A percentile compares a stretch with the other conserved stretches of the same genome.
Evolutionary conservation across 148 eudicot species (phyloP).

Genomic region (Oxyria digyna): DNA sequence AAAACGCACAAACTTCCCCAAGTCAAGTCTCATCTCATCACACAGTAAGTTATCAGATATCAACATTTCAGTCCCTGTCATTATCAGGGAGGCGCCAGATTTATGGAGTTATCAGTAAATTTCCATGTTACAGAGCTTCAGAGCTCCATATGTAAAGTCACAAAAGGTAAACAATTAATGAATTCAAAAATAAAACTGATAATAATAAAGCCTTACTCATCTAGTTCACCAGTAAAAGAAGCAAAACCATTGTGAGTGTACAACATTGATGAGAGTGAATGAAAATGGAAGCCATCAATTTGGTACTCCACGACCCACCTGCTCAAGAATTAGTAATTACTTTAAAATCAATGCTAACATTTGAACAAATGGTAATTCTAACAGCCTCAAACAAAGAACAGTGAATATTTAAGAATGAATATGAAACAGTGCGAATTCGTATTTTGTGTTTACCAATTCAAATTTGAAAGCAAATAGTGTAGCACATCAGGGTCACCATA

Average conservation of each 20-base stretch:
- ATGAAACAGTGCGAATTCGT: slow-evolving; percentile 4
- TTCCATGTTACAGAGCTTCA: neutral
- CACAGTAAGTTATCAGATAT: neutral
- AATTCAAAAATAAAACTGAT: neutral
- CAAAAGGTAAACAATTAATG: neutral
- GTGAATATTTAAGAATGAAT: neutral
- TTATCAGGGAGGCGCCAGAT: neutral
- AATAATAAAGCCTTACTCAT: slow-evolving; percentile 56
- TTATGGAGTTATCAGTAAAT: neutral
- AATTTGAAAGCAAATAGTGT: slow-evolving; percentile 87
- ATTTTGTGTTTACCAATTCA: slow-evolving; percentile 60
- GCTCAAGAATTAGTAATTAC: slow-evolving; percentile 22
- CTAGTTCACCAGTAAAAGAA: slow-evolving; percentile 75
- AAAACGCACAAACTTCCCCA: slow-evolving; percentile 9
- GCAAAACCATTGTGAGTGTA: slow-evolving; percentile 98
- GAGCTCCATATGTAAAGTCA: neutral
- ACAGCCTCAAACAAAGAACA: neutral
- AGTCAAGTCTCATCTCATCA: slow-evolving; percentile 5
- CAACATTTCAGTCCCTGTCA: neutral
- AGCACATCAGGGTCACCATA: slow-evolving; percentile 89
- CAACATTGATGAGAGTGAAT: slow-evolving; percentile 91
- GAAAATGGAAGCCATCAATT: slow-evolving; percentile 91
- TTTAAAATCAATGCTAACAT: slow-evolving; percentile 10
- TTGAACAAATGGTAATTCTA: neutral
- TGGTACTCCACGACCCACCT: slow-evolving; percentile 97